Percentiles rank a stretch among this genome's conserved stretches.
phyloP scores from a whole-genome alignment of 768 basidiomycete genomes.

The Leucocoprinus sp. region DNA sequence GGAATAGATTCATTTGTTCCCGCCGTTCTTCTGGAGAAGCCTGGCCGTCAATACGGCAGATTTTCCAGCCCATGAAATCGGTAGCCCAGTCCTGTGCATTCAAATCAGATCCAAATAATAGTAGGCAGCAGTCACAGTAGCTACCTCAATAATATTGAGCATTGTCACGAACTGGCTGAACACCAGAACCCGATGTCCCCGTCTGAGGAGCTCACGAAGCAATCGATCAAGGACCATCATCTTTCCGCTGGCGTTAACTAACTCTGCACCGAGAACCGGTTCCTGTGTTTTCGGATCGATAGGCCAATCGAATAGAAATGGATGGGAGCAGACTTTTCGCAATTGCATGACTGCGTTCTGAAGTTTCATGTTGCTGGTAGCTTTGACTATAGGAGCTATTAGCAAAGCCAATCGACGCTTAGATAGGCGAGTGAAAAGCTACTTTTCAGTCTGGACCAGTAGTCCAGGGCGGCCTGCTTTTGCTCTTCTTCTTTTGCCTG shows the following conservation, averaged over 20 bases:
- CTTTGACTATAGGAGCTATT: constrained; percentile 44
- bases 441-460: constrained; percentile 56
- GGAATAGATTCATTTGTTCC: constrained; percentile 80
- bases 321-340: constrained; percentile 93
- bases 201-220: constrained; percentile 69
- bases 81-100: constrained; percentile 73
- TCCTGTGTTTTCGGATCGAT: constrained; percentile 51
- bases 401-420: background rate
- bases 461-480: constrained; percentile 46
- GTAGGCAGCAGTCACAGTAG: constrained; percentile 9
- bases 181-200: constrained; percentile 77
- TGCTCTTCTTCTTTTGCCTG: constrained; percentile 37
- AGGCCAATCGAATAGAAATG: constrained; percentile 85
- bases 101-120: constrained; percentile 2
- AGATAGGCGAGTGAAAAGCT: constrained; percentile 9
- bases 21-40: constrained; percentile 77
- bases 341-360: constrained; percentile 97
- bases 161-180: constrained; percentile 95
- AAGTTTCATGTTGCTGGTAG: constrained; percentile 86
- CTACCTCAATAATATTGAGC: constrained; percentile 90
- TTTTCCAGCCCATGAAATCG: constrained; percentile 71
- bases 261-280: constrained; percentile 63
- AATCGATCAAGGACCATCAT: constrained; percentile 94
- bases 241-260: constrained; percentile 87
- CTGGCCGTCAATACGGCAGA: constrained; percentile 90